Percentiles rank a stretch among this genome's conserved stretches.
Conservation (phyloP, 805 yeast species). For the Yamadazyma sp. region DNA sequence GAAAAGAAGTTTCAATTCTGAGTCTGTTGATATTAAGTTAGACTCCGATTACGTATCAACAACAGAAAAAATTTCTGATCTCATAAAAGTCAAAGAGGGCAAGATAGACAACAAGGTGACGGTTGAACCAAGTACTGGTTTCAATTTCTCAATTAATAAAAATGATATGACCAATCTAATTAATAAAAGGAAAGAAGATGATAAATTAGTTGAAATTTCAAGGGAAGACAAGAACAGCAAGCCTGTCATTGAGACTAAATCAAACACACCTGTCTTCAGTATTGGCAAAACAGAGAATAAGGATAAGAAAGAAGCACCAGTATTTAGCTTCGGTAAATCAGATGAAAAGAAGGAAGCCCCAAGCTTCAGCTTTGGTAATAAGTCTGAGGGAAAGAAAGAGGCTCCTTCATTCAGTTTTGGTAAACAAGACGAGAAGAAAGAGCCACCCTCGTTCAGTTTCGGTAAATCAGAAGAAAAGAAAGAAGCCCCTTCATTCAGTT, state of each 20-base stretch:
- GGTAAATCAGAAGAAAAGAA: constrained; percentile 8
- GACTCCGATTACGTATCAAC: constrained; percentile 26
- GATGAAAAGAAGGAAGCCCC: constrained; percentile 9
- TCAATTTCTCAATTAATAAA: constrained; percentile 32
- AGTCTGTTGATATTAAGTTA: constrained; percentile 15
- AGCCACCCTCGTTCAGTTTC: constrained; percentile 14
- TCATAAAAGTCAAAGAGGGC: constrained; percentile 30
- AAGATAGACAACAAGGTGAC: constrained; percentile 3
- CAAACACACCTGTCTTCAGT: constrained; percentile 6
- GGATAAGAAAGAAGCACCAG: constrained; percentile 5
- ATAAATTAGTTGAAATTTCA: constrained; percentile 1
- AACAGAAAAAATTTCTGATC: constrained; percentile 22
- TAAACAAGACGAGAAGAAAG: constrained; percentile 2
- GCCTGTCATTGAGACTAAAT: not conserved
- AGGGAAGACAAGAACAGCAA: not conserved
- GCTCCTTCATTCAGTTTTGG: constrained; percentile 6
- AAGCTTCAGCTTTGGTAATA: constrained; percentile 9
- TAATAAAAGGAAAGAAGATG: constrained; percentile 15
- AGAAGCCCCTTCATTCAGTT: constrained; percentile 1
- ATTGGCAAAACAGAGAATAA: constrained; percentile 6
- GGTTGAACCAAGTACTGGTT: constrained; percentile 34
- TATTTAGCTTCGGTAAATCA: constrained; percentile 7
- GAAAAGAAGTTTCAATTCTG: constrained; percentile 6
- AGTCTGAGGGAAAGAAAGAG: constrained; percentile 2
- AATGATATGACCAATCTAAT: constrained; percentile 24